Percentiles rank a stretch among this genome's conserved stretches.
These are phyloP conservation scores for Astrothelium subdiscretum DNA, from an alignment of 495 filamentous ascomycete genomes.

Conservation along the genomic window DNA sequence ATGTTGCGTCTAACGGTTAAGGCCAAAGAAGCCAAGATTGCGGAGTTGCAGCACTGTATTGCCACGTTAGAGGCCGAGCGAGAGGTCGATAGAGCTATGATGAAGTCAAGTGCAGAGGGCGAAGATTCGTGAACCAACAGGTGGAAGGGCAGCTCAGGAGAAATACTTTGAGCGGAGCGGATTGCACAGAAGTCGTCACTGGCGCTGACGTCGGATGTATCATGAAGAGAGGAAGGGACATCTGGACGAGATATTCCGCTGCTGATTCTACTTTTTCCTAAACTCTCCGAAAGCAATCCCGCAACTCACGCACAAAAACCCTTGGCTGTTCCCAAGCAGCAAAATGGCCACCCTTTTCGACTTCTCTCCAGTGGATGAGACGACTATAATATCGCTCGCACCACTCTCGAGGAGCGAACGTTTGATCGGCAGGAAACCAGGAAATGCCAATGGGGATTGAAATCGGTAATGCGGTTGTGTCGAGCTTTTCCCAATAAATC, in stretches of 20 bases:
- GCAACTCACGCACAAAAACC: background rate
- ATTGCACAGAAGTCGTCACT: background rate
- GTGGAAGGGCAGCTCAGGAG: slow-evolving; percentile 5
- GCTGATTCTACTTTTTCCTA: background rate
- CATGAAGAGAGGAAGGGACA: too few species aligned
- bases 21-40: slow-evolving; percentile 48
- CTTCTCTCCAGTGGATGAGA: background rate
- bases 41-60: slow-evolving; percentile 38
- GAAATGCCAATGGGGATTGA: background rate
- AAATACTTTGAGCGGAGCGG: background rate
- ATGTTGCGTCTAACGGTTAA: slow-evolving; percentile 48
- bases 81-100: slow-evolving; percentile 35
- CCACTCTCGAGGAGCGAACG: slow-evolving; percentile 1
- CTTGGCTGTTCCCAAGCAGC: background rate
- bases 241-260: background rate
- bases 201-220: too few species aligned
- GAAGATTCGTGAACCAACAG: slow-evolving; percentile 7
- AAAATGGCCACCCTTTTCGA: slow-evolving; percentile 1
- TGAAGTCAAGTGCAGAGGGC: background rate
- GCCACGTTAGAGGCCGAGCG: slow-evolving; percentile 39
- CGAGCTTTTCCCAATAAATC: slow-evolving; percentile 4
- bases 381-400: slow-evolving; percentile 1
- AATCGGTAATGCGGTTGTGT: background rate
- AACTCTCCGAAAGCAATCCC: background rate
- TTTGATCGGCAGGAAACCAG: background rate